Evolutionary conservation across 495 filamentous ascomycete genomes (phyloP).

Genomic region (Halenospora varia): DNA sequence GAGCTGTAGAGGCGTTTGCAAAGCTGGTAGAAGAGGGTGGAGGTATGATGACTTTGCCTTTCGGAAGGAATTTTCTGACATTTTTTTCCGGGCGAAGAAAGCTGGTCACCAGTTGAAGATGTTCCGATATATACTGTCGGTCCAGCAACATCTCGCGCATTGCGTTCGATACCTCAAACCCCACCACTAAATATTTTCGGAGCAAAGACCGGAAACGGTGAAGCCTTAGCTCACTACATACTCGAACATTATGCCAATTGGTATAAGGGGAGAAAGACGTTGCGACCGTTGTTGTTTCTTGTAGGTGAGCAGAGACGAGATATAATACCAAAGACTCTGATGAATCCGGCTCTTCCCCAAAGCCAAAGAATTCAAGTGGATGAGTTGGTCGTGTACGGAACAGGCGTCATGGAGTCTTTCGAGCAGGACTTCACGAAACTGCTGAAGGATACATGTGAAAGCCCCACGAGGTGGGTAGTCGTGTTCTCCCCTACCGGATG

Average conservation of each 20-base stretch:
- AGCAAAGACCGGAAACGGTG: constrained; percentile 76
- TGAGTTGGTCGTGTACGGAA: constrained; percentile 83
- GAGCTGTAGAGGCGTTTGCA: constrained; percentile 84
- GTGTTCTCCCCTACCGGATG: constrained; percentile 93
- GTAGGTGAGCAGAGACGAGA: constrained; percentile 84
- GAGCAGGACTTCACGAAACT: constrained; percentile 53
- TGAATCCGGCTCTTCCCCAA: constrained; percentile 39
- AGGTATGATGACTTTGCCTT: constrained; percentile 26
- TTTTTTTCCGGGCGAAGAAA: constrained; percentile 18
- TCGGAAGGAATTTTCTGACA: constrained; percentile 2
- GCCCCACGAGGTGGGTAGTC: constrained; percentile 67
- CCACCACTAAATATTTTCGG: constrained; percentile 59
- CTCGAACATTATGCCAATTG: constrained; percentile 60
- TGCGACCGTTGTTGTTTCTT: constrained; percentile 73
- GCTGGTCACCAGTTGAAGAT: constrained; percentile 44
- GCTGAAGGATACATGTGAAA: constrained; percentile 36
- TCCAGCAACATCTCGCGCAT: constrained; percentile 76
- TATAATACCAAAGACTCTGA: constrained; percentile 78
- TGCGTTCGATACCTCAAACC: constrained; percentile 51
- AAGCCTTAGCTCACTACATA: constrained; percentile 71
- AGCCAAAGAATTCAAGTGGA: constrained; percentile 55
- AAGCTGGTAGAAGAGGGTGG: constrained; percentile 52
- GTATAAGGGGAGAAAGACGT: constrained; percentile 31
- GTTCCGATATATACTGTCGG: constrained; percentile 84
- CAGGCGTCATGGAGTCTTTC: constrained; percentile 73